Base-by-base conservation (phyloP, 2,329 filamentous ascomycete species). In the Cercospora sp. region DNA sequence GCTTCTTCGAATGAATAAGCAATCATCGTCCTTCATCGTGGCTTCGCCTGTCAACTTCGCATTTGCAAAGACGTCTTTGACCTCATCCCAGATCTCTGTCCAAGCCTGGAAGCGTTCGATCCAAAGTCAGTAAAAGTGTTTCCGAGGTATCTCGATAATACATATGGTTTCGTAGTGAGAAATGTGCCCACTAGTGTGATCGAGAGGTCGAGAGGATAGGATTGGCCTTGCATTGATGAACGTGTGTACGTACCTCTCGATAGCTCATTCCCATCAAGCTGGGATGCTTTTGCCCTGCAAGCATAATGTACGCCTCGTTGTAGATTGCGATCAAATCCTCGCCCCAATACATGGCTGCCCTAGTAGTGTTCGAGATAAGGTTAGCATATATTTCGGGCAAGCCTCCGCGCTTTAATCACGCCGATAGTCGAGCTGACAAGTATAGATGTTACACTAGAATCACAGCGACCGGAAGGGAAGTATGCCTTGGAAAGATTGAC, bases 21-120 rank as follows among this genome's bases (percentile, higher is more conserved):
- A 88, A 70, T 94, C 91, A 73, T 95, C 92, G 71, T 94, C 89
- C 77, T 93, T 94, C 90, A 94, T 92, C 0, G 89, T 93, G 0
- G 91, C 90, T 79, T 93, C 89, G 0, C 91, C 92, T 4, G 88
- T 90, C 45, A 86, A 79, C 77, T 85, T 87, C 0, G 91, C 92
- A 68, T 83, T 87, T 18, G 85, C 82, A 70, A 95, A 91, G 0
- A 91, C 85, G 2, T 88, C 88, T 70, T 88, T 85, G 10, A 94
- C 84, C 5, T 89, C 87, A 23, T 87, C 81, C 90, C 91, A 94
- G 5, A 94, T 90, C 76, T 94, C 91, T 0, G 83, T 70, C 91
- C 91, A 94, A 0, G 87, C 89, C 55, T 59, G 31, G 28, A 59
- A 23, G 28, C 16, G 12, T 89, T 10, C 51, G 16, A 59, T n/a